Evolutionary conservation across 1,139 yeast genomes (phyloP).

Genomic region (Candida sp.): DNA sequence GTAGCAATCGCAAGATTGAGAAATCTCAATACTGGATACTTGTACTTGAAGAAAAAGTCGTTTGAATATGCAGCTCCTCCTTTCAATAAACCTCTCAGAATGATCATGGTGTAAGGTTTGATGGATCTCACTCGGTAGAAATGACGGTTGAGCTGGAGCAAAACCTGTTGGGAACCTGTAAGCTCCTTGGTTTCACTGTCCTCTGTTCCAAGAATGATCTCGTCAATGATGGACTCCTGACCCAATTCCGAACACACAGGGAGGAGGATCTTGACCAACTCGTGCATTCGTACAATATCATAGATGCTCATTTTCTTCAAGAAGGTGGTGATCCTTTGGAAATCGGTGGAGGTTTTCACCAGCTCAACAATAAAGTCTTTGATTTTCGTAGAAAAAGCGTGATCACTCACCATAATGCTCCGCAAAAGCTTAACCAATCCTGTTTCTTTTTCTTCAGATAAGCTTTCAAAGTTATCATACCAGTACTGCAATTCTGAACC

Average conservation of each 20-base stretch:
- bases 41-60: conserved; percentile 9
- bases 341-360: conserved; percentile 9
- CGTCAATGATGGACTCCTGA: conserved; percentile 14
- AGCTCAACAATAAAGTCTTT: conserved; percentile 4
- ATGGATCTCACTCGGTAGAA: conserved; percentile 12
- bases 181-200: conserved; percentile 12
- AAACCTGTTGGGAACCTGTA: conserved; percentile 17
- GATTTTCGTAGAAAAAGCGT: conserved; percentile 9
- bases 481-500: conserved; percentile 8
- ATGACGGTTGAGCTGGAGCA: conserved; percentile 16
- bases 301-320: conserved; percentile 22
- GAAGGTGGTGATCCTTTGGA: conserved; percentile 9
- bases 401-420: conserved; percentile 20
- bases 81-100: conserved; percentile 11
- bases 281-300: conserved; percentile 22
- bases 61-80: conserved; percentile 7
- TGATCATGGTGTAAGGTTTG: conserved; percentile 11
- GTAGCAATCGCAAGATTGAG: conserved; percentile 23
- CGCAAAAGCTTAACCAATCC: conserved; percentile 19
- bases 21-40: conserved; percentile 10
- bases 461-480: conserved; percentile 5
- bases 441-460: conserved; percentile 15
- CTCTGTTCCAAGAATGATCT: conserved; percentile 19
- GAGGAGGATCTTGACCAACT: conserved; percentile 13
- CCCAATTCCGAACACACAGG: conserved; percentile 1